phyloP scores from a whole-genome alignment of 169 alveolate genomes.

The Cyclospora cayetanensis region DNA sequence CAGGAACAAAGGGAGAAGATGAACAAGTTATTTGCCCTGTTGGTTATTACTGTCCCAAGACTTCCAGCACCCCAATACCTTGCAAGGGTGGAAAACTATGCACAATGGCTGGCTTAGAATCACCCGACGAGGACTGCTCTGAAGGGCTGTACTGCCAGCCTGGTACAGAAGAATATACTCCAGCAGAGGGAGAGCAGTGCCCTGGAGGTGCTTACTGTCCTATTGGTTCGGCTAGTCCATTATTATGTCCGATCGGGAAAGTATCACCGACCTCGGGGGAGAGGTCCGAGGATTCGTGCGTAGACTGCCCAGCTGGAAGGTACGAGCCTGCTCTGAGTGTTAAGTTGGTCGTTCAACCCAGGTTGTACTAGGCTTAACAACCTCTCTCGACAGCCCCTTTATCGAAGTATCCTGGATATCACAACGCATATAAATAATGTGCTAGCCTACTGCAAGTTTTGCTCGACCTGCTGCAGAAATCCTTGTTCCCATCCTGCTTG shows the following conservation, averaged over 20 bases:
- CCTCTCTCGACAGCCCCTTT: too few species aligned
- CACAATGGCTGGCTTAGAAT: background rate
- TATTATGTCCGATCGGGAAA: constrained; percentile 59
- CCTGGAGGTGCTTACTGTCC: constrained; percentile 80
- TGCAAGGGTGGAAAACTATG: constrained; percentile 80
- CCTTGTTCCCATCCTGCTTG: too few species aligned
- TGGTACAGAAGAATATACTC: constrained; percentile 38
- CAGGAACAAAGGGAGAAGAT: background rate
- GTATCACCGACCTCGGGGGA: constrained; percentile 10
- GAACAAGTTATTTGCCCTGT: constrained; percentile 59
- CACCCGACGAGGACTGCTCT: constrained; percentile 62
- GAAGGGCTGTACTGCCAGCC: constrained; percentile 78
- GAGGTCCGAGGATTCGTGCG: background rate
- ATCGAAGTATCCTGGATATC: too few species aligned
- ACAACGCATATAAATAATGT: too few species aligned
- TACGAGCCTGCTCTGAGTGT: too few species aligned
- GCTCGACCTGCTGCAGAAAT: too few species aligned
- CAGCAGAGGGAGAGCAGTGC: constrained; percentile 66
- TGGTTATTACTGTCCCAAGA: constrained; percentile 80
- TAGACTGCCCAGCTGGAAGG: constrained; percentile 45
- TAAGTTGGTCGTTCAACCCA: too few species aligned
- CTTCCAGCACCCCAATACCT: constrained; percentile 75
- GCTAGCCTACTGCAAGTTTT: too few species aligned
- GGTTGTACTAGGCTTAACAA: too few species aligned
- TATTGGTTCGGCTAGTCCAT: constrained; percentile 50